Evolutionary conservation across 1,139 yeast genomes (phyloP), one percentile per base, ranked within the genome.

Genomic region (Wickerhamomyces sp.): DNA sequence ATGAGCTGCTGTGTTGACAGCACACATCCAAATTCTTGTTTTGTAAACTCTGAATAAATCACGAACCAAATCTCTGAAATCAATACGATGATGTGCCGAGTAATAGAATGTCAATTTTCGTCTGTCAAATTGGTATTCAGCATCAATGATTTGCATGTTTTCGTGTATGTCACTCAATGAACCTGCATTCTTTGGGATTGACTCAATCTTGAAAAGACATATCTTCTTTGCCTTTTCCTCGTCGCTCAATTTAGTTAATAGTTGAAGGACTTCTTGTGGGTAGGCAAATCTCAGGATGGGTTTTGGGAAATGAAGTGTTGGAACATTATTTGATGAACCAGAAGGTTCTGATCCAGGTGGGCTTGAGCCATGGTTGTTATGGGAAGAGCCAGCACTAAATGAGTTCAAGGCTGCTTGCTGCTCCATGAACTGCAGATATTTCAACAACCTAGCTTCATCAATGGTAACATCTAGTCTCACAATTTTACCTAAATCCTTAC

Each of bases 11-110:
- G 46, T 30, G 38, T 44, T 42, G 17, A 90, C 87, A 7, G 97
- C 95, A 67, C 97, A 90, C 76, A 90, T 78, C 98, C 98, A 94
- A 52, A 92, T 92, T 59, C 98, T 76, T 2, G 97, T 92, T 67
- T 92, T 92, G 72, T 89, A 92, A 44, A 88, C 83, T 54, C 94
- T 81, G 68, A 92, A 92, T 50, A 92, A 68, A 56, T 92, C 97
- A 54, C 92, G 83, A 42, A 92, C 95, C 58, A 94, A 73, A 38
- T 88, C 96, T 58, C 98, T 75, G 61, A 92, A 92, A 62, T 92
- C 98, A 46, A 92, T 88, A 55, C 98, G 73, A 56, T 83, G 85
- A 51, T 78, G 78, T 33, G 71, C 67, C 31, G 60, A 58, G 64
- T 92, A 92, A 61, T 89, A 92, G 59, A 92, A 89, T 4, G 96